Base-by-base conservation (phyloP, 345 rosid genomes). In the Orychophragmus violaceus region DNA sequence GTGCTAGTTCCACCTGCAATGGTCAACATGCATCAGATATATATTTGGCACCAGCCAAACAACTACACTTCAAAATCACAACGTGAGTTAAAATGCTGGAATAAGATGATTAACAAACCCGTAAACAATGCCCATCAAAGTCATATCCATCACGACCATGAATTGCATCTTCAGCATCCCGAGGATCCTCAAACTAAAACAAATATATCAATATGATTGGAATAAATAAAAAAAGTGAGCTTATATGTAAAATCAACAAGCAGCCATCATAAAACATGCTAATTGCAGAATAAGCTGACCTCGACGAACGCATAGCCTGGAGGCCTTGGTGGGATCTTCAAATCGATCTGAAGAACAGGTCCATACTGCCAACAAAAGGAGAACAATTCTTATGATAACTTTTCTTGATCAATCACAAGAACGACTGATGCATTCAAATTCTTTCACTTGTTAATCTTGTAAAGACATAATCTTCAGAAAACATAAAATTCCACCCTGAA, bases 241-340 rank as follows among this genome's bases (percentile, higher is more conserved):
- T 22, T 21, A 25, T 35, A 48, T 22, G 12, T 44, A 42, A 17
- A 36, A 25, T 21, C 39, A 66, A 49, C 68, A 59, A 41, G 19
- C 5, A 65, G 28, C 0, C 8, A 8, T 30, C 8, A 17, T 10
- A 21, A 23, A 59, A 24, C 22, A 64, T 29, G 54, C 0, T 46
- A 1, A 13, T 25, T 25, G 32, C 13, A 32, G 7, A 32, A 46
- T 0, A 21, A 56, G 69, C 82, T 70, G 52, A 84, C 99, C 93
- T 95, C 99, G 16, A 95, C 95, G 68, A 95, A 95, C 17, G 97
- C 97, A 83, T 95, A 95, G 71, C 97, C 97, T 12, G 97, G 99
- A 51, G 99, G 97, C 77, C 99, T 87, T 33, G 97, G 99, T 39
- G 99, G 99, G 70, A 91, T 80, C 81, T 95, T 95, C 84, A 95